Evolutionary conservation across 495 filamentous ascomycete species (phyloP), one percentile per base, ranked within the genome.

Genomic region (Penicillium cinerascens): DNA sequence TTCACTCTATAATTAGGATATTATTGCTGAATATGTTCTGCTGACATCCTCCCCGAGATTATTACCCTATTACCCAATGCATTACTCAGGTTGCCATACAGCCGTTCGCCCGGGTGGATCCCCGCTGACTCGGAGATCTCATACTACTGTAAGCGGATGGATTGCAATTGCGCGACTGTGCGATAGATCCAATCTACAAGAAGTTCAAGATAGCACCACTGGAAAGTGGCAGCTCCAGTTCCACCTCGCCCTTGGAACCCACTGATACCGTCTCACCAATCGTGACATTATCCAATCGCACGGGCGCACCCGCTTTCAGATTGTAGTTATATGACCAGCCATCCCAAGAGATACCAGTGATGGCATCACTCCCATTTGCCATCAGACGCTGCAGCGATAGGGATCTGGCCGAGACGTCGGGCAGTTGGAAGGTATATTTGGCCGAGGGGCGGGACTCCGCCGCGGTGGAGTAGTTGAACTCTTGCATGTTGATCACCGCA

Each of bases 301-400:
- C 78, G 11, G 83, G 80, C 66, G 63, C 66, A 1, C 85, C 85
- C 13, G 67, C 48, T 3, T 77, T 68, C 47, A 85, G 57, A 63
- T 86, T 82, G 44, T 79, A 82, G 52, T 87, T 81, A 55, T 86
- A 89, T 40, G 78, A 84, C 66, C 66, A 78, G 0, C 83, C 83
- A 61, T 86, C 80, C 68, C 73, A 87, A 5, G 80, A 79, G 16
- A 86, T 76, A 1, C 82, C 81, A 4, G 77, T 78, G 18, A 84
- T 76, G 8, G 83, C 81, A 67, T 88, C 80, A 48, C 78, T 85
- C 0, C 84, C 83, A 61, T 85, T 85, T 6, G 85, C 84, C 46
- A 68, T 59, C 36, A 87, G 55, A 44, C 82, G 64, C 37, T 76
- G 67, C 41, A 85, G 71, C 0, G 54, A 54, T 18, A 65, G 71